Percentiles rank a stretch among this genome's conserved stretches.
Conservation (phyloP, 805 yeast species). For the Metschnikowia borealis region DNA sequence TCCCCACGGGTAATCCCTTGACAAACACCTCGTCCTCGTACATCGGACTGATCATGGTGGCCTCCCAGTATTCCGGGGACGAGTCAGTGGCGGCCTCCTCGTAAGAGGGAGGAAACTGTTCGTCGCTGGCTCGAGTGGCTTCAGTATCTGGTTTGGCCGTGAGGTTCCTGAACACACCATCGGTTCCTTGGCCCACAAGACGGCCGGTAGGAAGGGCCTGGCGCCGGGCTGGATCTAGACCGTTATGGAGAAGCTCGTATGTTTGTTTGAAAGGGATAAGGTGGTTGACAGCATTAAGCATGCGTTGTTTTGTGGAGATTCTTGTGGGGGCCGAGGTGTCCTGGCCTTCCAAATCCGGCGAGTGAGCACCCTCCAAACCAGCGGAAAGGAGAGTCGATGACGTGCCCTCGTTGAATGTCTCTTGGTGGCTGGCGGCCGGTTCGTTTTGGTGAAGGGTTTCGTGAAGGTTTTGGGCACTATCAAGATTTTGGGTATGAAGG, state of each 20-base stretch:
- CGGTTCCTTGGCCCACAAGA: conserved; percentile 50
- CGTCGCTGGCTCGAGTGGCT: conserved; percentile 31
- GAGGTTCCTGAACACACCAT: conserved; percentile 91
- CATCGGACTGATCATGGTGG: conserved; percentile 73
- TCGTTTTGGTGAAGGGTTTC: neutral
- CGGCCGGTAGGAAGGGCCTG: conserved; percentile 41
- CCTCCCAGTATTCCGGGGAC: conserved; percentile 96
- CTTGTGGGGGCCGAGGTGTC: conserved; percentile 6
- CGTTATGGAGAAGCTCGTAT: conserved; percentile 40
- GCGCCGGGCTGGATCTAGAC: conserved; percentile 40
- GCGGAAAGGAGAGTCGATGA: conserved; percentile 11
- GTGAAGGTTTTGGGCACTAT: no score
- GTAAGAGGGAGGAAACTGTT: conserved; percentile 75
- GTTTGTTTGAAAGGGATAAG: conserved; percentile 40
- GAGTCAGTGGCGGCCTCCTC: conserved; percentile 94
- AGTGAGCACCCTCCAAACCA: neutral
- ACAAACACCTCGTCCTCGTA: conserved; percentile 87
- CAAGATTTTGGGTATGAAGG: neutral
- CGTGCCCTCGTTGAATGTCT: conserved; percentile 18
- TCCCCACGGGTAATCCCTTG: conserved; percentile 95
- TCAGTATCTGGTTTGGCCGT: conserved; percentile 80
- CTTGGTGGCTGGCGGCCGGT: neutral
- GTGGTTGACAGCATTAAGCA: conserved; percentile 29
- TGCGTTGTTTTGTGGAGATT: conserved; percentile 28
- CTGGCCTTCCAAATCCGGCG: conserved; percentile 31